Evolutionary conservation across 2,329 filamentous ascomycete species (phyloP).

Genomic region (Fusarium nisikadoi): DNA sequence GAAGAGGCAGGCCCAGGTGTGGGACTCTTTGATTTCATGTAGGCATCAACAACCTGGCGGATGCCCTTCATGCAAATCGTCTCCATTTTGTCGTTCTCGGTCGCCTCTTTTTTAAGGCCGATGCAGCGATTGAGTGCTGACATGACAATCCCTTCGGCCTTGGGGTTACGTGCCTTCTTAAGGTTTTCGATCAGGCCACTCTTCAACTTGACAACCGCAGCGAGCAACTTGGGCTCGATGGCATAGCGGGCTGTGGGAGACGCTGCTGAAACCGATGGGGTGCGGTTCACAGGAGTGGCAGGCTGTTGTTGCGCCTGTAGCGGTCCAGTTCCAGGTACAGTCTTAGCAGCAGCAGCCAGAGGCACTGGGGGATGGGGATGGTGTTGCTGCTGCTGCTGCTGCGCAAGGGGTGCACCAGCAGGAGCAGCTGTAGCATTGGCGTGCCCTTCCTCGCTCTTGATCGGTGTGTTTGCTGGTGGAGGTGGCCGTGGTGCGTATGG

Average conservation of each 20-base stretch:
- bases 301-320: slow-evolving; percentile 25
- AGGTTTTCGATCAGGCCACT: slow-evolving; percentile 59
- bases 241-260: slow-evolving; percentile 49
- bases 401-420: slow-evolving; percentile 10
- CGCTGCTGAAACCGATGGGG: slow-evolving; percentile 43
- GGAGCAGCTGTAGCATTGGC: slow-evolving; percentile 7
- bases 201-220: slow-evolving; percentile 58
- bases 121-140: slow-evolving; percentile 64
- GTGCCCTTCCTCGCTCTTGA: slow-evolving; percentile 48
- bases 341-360: slow-evolving; percentile 30
- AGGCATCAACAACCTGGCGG: slow-evolving; percentile 57
- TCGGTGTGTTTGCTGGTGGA: slow-evolving; percentile 38
- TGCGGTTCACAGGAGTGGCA: slow-evolving; percentile 35
- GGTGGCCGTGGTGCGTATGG: slow-evolving; percentile 52
- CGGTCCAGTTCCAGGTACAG: slow-evolving; percentile 31
- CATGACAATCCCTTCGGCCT: slow-evolving; percentile 61
- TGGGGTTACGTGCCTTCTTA: slow-evolving; percentile 54
- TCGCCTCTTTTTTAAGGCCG: slow-evolving; percentile 57
- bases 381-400: slow-evolving; percentile 24
- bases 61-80: slow-evolving; percentile 58
- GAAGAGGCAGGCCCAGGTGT: slow-evolving; percentile 46
- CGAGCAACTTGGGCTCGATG: slow-evolving; percentile 57
- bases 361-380: slow-evolving; percentile 19
- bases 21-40: slow-evolving; percentile 51
- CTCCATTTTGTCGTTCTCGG: slow-evolving; percentile 59